Conservation (phyloP, 2,329 filamentous ascomycete genomes). For the Neurospora sp. region DNA sequence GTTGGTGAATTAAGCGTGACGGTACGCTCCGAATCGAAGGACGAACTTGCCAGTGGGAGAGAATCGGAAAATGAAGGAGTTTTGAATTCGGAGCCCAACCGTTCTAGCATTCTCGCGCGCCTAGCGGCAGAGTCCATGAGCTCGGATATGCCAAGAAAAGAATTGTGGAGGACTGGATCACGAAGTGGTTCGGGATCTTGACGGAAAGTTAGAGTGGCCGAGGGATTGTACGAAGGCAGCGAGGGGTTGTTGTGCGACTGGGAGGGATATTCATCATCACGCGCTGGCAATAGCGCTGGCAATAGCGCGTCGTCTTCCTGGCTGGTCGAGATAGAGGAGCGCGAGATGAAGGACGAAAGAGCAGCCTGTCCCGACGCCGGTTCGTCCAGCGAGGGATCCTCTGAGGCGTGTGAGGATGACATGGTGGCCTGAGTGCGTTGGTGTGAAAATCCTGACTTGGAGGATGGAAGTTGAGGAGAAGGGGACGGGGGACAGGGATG, state of each 20-base stretch:
- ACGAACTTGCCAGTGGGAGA: background rate
- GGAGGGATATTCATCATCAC: background rate
- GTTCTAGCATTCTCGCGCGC: background rate
- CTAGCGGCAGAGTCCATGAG: background rate
- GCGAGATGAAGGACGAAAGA: background rate
- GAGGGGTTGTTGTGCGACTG: no score
- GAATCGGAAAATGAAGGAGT: background rate
- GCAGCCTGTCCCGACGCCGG: background rate
- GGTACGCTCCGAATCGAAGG: background rate
- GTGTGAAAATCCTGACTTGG: background rate
- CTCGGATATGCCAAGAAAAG: background rate
- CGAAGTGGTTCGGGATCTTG: background rate
- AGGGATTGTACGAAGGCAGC: background rate
- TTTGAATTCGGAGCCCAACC: background rate
- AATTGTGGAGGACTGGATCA: background rate
- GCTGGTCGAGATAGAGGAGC: background rate
- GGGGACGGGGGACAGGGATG: background rate
- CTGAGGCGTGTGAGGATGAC: background rate
- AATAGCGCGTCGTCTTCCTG: background rate
- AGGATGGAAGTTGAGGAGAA: background rate
- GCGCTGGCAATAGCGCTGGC: background rate
- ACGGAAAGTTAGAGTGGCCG: background rate
- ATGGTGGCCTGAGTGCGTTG: background rate
- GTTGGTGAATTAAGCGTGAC: conserved; percentile 2
- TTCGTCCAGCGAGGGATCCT: background rate